Evolutionary conservation across 352 stramenopile species (phyloP), one percentile per base, ranked within the genome.

Genomic region (Blastocystis sp.): DNA sequence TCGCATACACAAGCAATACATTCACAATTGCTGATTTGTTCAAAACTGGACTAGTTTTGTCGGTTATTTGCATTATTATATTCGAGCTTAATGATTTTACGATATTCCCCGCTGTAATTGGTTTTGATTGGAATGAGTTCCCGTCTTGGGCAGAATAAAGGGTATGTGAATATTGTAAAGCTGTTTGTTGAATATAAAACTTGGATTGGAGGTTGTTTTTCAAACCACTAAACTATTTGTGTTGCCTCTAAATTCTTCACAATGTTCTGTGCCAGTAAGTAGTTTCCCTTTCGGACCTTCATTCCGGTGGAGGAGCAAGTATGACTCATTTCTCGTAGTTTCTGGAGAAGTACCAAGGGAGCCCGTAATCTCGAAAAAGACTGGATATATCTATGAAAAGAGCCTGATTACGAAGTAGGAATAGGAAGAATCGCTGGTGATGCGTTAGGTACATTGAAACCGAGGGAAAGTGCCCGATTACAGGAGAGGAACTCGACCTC

Each of bases 311-410:
- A 43, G 34, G 41, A 39, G 34, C 2, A 16, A 24, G 16, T 43
- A 24, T n/a, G 13, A 41, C 24, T 65, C 8, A 63, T 41, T 20
- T 37, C 30, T 13, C 20, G 9, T 81, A 91, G 90, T 96, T 64
- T 95, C 93, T 62, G 94, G 94, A 65, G 92, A 95, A 79, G 92
- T 96, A 90, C 93, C 94, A 24, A 62, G 92, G 45, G 93, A 96
- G 91, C 94, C 94, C 66, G 94, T 96, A 65, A 93, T 95, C 54
- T 93, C 92, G 56, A 88, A 92, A 91, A 96, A 95, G 90, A 95
- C 93, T 7, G 93, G 94, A 50, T 93, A 95, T 87, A 92, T 96
- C 45, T 96, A 95, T 90, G 94, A 96, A 91, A 95, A 95, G 91
- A 91, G 93, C 24, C 91, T 96, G 62, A 91, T 96, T 85, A 95